phyloP scores from a whole-genome alignment of 2,329 filamentous ascomycete genomes.

The Fusarium decemcellulare region DNA sequence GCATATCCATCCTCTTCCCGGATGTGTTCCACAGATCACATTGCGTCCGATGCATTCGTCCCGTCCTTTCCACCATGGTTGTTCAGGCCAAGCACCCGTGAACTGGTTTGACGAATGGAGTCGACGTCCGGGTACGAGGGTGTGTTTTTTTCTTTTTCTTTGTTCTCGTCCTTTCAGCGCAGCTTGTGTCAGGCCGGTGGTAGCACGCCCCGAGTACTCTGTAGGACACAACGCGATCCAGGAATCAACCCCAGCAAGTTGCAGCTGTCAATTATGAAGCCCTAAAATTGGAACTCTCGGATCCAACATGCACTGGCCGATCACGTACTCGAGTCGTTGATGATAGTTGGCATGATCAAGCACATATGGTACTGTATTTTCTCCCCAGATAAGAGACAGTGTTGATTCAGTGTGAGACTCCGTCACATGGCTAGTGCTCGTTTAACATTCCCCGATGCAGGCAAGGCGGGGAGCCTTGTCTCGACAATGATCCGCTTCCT shows the following conservation, averaged over 20 bases:
- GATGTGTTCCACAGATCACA: slow-evolving; percentile 37
- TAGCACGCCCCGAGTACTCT: background rate
- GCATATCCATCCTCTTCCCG: slow-evolving; percentile 17
- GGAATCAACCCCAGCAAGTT: background rate
- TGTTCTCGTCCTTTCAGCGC: background rate
- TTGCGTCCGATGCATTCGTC: slow-evolving; percentile 28
- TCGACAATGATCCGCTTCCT: slow-evolving; percentile 39
- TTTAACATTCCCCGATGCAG: slow-evolving; percentile 47
- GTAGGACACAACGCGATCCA: background rate
- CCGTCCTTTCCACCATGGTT: slow-evolving; percentile 10
- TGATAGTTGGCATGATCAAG: background rate
- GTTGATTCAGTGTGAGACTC: slow-evolving; percentile 22
- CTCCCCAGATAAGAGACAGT: background rate
- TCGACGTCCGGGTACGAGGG: background rate
- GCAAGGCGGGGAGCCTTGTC: slow-evolving; percentile 34
- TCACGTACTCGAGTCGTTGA: background rate
- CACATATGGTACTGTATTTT: background rate
- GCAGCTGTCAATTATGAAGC: slow-evolving; percentile 17
- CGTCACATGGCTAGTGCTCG: slow-evolving; percentile 44
- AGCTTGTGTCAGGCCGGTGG: background rate
- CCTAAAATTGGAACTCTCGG: slow-evolving; percentile 30
- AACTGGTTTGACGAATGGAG: background rate
- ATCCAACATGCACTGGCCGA: background rate
- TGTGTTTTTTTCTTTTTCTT: background rate
- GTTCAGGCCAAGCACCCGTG: background rate